Conservation (phyloP, 1,284 basidiomycete genomes). For the Butyriboletus regius region DNA sequence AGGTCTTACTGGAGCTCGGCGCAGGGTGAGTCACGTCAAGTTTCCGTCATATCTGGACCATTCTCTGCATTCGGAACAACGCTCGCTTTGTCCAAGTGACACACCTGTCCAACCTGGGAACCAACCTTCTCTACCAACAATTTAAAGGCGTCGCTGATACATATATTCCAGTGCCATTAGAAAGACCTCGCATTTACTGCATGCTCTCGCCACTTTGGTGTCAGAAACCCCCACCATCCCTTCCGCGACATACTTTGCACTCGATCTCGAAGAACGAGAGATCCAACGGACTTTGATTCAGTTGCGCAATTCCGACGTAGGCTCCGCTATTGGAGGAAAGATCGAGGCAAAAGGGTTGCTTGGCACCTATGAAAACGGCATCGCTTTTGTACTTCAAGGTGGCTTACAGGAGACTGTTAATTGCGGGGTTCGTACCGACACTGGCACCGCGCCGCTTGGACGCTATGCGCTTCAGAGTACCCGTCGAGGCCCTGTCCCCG, state of each 20-base stretch:
- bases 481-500: slow-evolving; percentile 31
- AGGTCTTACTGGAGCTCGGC: slow-evolving; percentile 75
- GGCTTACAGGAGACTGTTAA: slow-evolving; percentile 37
- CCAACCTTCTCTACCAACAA: not conserved
- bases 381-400: slow-evolving; percentile 58
- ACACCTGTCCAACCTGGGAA: not conserved
- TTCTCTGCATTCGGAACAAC: not conserved
- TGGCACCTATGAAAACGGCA: slow-evolving; percentile 81
- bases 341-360: slow-evolving; percentile 76
- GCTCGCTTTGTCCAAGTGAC: not conserved
- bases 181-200: slow-evolving; percentile 84
- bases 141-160: slow-evolving; percentile 13
- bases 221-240: slow-evolving; percentile 33
- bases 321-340: slow-evolving; percentile 59
- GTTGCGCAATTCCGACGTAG: slow-evolving; percentile 60
- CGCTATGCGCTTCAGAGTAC: slow-evolving; percentile 4
- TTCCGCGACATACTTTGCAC: slow-evolving; percentile 81
- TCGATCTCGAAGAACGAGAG: slow-evolving; percentile 85
- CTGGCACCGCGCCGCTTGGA: not conserved
- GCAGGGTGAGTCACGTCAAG: slow-evolving; percentile 63
- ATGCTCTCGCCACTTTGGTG: slow-evolving; percentile 58
- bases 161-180: slow-evolving; percentile 58
- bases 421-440: not conserved
- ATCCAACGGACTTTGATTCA: slow-evolving; percentile 73
- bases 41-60: not conserved